Percentiles rank a stretch among this genome's conserved stretches.
Evolutionary conservation across 495 filamentous ascomycete genomes (phyloP).

Genomic region (Lepraria neglecta): DNA sequence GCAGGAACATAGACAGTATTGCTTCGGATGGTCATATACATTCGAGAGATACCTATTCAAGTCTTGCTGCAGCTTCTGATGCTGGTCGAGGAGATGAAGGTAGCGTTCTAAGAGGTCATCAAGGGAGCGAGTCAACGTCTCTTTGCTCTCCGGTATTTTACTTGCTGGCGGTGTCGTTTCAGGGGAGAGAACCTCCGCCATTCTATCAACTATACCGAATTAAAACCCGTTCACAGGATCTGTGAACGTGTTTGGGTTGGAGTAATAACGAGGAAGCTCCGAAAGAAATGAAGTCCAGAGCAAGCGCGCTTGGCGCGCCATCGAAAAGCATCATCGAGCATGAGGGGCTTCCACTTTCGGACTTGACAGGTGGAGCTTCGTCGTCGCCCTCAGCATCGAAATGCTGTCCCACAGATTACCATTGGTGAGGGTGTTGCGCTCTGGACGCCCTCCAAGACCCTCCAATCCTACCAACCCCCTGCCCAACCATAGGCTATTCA

Average conservation of each 20-base stretch:
- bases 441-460: slow-evolving; percentile 14
- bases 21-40: slow-evolving; percentile 32
- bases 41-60: slow-evolving; percentile 52
- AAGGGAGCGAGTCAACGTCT: slow-evolving; percentile 37
- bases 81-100: slow-evolving; percentile 61
- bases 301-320: slow-evolving; percentile 9
- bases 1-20: neutral
- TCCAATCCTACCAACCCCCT: slow-evolving; percentile 18
- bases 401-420: slow-evolving; percentile 12
- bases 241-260: neutral
- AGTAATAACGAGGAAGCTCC: neutral
- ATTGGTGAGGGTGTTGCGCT: slow-evolving; percentile 8
- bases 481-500: slow-evolving; percentile 26
- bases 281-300: neutral
- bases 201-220: neutral
- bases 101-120: slow-evolving; percentile 65
- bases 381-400: neutral
- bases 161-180: neutral
- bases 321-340: neutral
- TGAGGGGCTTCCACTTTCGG: neutral
- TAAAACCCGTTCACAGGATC: neutral
- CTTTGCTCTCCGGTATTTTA: slow-evolving; percentile 2
- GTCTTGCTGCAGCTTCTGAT: slow-evolving; percentile 53
- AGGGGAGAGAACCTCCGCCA: slow-evolving; percentile 11
- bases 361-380: neutral